These are phyloP conservation scores for Calcarisporium arbuscula DNA, from an alignment of 2,329 filamentous ascomycete species.

Conservation along the genomic window DNA sequence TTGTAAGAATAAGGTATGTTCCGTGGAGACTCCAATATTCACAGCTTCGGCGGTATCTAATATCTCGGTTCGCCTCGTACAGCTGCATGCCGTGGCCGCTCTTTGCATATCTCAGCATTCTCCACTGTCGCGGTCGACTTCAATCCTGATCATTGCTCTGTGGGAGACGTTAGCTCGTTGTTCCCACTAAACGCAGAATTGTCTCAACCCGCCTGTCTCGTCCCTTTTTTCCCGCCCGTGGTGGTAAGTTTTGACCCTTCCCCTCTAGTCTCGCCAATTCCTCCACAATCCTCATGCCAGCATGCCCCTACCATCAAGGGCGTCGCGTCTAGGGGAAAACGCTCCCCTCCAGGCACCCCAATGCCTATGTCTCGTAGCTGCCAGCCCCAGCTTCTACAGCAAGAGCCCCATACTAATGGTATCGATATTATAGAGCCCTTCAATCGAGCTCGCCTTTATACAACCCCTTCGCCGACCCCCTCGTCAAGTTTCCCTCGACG, in stretches of 20 bases:
- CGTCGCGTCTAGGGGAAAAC: constrained; percentile 13
- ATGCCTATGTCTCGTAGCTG: constrained; percentile 10
- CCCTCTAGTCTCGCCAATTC: constrained; percentile 9
- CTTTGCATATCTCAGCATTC: constrained; percentile 28
- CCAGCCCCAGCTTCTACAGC: constrained; percentile 12
- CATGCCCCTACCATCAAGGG: constrained; percentile 22
- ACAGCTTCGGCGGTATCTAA: no score
- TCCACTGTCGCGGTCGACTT: constrained; percentile 37
- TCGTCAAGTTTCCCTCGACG: constrained; percentile 24
- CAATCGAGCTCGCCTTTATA: constrained; percentile 41
- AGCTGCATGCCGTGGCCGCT: constrained; percentile 31
- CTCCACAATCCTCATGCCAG: constrained; percentile 18
- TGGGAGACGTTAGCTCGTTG: constrained; percentile 62
- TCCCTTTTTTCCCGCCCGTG: constrained; percentile 31
- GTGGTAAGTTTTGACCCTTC: constrained; percentile 43
- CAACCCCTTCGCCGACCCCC: constrained; percentile 39
- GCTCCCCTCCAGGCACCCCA: constrained; percentile 10
- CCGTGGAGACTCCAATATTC: no score
- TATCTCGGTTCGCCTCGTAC: constrained; percentile 13
- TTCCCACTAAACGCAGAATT: constrained; percentile 47
- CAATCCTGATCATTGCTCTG: constrained; percentile 36
- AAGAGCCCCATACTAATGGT: constrained; percentile 24
- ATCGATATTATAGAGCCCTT: constrained; percentile 32
- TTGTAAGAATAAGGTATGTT: no score
- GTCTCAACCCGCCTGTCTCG: constrained; percentile 41